These are phyloP conservation scores for Aureobasidium melanogenum DNA, from an alignment of 2,329 filamentous ascomycete genomes.

Conservation along the genomic window DNA sequence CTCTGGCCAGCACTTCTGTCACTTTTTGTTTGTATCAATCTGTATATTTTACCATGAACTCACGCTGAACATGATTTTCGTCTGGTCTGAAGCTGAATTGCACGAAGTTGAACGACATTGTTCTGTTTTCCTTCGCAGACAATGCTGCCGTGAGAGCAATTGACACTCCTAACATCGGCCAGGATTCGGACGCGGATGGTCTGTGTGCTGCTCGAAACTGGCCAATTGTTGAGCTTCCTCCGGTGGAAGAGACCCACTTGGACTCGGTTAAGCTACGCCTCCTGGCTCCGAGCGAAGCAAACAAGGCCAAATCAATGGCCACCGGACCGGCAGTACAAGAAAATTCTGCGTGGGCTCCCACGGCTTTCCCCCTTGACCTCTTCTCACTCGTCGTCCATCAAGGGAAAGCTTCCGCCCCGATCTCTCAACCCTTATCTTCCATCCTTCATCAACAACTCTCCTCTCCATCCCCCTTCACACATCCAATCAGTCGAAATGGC, in stretches of 20 bases:
- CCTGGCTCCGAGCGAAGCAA: slow-evolving; percentile 7
- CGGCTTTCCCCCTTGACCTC: slow-evolving; percentile 13
- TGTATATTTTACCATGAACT: neutral
- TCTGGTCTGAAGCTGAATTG: neutral
- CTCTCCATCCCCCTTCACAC: slow-evolving; percentile 28
- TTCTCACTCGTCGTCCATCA: slow-evolving; percentile 13
- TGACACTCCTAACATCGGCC: slow-evolving; percentile 10
- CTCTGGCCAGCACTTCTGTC: neutral
- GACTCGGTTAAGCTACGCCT: slow-evolving; percentile 9
- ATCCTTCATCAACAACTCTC: slow-evolving; percentile 26
- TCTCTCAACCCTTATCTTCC: slow-evolving; percentile 17
- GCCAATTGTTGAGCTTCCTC: slow-evolving; percentile 7
- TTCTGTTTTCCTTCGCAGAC: neutral
- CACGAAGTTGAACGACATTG: slow-evolving; percentile 4
- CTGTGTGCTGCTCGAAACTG: neutral
- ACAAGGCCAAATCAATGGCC: slow-evolving; percentile 12
- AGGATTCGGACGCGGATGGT: slow-evolving; percentile 9
- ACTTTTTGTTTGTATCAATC: neutral
- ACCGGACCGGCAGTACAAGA: slow-evolving; percentile 11
- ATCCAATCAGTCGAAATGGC: slow-evolving; percentile 63
- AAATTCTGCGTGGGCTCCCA: slow-evolving; percentile 14
- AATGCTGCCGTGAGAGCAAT: neutral
- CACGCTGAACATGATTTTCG: neutral
- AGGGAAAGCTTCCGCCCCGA: slow-evolving; percentile 15
- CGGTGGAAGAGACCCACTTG: slow-evolving; percentile 3